Conservation (phyloP, 2,329 filamentous ascomycete species). For the Aspergillus sp. region DNA sequence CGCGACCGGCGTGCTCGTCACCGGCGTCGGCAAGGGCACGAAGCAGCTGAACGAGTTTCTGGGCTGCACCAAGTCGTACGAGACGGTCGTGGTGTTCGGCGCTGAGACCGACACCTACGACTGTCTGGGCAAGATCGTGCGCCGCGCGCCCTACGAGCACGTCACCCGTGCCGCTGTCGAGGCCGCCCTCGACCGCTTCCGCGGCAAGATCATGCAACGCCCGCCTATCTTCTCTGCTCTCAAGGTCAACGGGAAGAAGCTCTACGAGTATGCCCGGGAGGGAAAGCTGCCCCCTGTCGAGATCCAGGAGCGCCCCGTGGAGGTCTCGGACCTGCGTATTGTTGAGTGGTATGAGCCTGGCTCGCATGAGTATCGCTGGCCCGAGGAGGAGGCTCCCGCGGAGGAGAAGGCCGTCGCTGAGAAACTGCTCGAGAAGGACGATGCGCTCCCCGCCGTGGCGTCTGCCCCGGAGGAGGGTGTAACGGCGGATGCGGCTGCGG, state of each 20-base stretch:
- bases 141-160: slow-evolving; percentile 71
- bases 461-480: slow-evolving; percentile 25
- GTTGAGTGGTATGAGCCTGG: slow-evolving; percentile 82
- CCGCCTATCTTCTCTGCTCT: slow-evolving; percentile 91
- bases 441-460: slow-evolving; percentile 19
- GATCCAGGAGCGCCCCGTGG: slow-evolving; percentile 76
- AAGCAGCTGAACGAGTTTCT: slow-evolving; percentile 78
- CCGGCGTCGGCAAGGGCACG: slow-evolving; percentile 83
- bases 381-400: slow-evolving; percentile 70
- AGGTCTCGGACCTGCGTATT: slow-evolving; percentile 73
- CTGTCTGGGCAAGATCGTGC: slow-evolving; percentile 76
- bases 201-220: slow-evolving; percentile 81
- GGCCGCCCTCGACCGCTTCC: slow-evolving; percentile 69
- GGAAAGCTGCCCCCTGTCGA: slow-evolving; percentile 82
- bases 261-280: slow-evolving; percentile 94
- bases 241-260: slow-evolving; percentile 86
- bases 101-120: slow-evolving; percentile 93
- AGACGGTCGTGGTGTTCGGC: slow-evolving; percentile 84
- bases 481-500: slow-evolving; percentile 8
- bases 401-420: slow-evolving; percentile 75
- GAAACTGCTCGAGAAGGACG: slow-evolving; percentile 53
- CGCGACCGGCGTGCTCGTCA: slow-evolving; percentile 86
- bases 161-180: slow-evolving; percentile 78
- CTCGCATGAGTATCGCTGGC: slow-evolving; percentile 75
- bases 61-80: slow-evolving; percentile 88